These are phyloP conservation scores for Carex myosuroides DNA, from an alignment of 176 grass and related monocot genomes.

Conservation along the genomic window DNA sequence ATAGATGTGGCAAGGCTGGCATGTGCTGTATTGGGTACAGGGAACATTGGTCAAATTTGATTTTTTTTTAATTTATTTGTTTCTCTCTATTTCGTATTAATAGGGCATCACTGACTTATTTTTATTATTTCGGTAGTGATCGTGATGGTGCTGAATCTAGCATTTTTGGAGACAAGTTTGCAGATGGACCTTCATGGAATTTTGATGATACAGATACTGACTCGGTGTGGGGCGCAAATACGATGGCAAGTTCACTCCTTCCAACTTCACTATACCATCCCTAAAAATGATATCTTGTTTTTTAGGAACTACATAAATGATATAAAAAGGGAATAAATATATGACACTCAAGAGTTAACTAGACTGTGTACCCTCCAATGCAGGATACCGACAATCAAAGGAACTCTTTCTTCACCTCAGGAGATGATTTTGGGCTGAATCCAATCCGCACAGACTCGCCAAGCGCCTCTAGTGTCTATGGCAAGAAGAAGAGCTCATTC, in stretches of 20 bases:
- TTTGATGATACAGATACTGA: slow-evolving; percentile 91
- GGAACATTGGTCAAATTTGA: background rate
- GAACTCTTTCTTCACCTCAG: slow-evolving; percentile 73
- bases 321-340: slow-evolving; percentile 9
- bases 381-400: slow-evolving; percentile 58
- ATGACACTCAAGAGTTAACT: slow-evolving; percentile 20
- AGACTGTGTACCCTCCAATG: slow-evolving; percentile 14
- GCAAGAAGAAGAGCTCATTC: slow-evolving; percentile 73
- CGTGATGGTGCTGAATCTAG: slow-evolving; percentile 73
- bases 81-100: slow-evolving; percentile 4
- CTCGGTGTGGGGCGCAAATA: slow-evolving; percentile 86
- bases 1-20: background rate
- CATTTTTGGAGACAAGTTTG: slow-evolving; percentile 76
- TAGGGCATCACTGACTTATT: background rate
- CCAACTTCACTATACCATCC: background rate
- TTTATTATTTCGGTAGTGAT: slow-evolving; percentile 38
- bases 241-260: slow-evolving; percentile 37
- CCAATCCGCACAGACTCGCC: slow-evolving; percentile 45
- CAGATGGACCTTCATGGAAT: slow-evolving; percentile 82
- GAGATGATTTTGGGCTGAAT: slow-evolving; percentile 50
- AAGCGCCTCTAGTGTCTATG: slow-evolving; percentile 43
- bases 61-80: background rate
- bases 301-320: background rate
- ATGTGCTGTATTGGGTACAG: background rate
- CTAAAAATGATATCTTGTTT: background rate